Evolutionary conservation across 73 alveolate species (phyloP).

Genomic region (Stentor roeselii): DNA sequence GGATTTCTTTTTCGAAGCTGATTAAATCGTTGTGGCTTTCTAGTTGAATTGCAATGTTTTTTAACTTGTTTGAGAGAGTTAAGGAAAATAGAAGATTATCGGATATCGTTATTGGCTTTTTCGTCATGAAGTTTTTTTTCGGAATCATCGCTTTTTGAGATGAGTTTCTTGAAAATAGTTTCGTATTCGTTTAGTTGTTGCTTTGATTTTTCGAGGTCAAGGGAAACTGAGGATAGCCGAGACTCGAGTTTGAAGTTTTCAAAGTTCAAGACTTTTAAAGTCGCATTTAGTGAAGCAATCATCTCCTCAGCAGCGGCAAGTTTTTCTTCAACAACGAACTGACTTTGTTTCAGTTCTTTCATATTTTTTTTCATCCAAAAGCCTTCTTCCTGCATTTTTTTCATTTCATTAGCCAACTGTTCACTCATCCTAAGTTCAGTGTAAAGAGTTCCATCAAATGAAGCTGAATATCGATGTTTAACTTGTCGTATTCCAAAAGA

Average conservation of each 20-base stretch:
- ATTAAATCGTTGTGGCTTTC: slow-evolving; percentile 15
- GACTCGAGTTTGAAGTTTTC: neutral
- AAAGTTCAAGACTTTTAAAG: neutral
- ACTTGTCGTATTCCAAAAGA: too few relatives aligned
- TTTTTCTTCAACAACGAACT: neutral
- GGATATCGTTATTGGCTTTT: slow-evolving; percentile 1
- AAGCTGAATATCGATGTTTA: too few relatives aligned
- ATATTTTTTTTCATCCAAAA: neutral
- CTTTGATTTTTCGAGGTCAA: too few relatives aligned
- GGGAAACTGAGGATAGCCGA: too few relatives aligned
- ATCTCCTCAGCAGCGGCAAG: neutral
- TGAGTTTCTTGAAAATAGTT: neutral
- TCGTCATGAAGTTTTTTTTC: neutral
- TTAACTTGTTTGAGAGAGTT: too few relatives aligned
- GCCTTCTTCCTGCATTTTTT: neutral
- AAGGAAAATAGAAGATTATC: neutral
- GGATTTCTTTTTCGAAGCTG: slow-evolving; percentile 8
- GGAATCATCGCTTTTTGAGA: neutral
- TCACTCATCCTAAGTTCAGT: slow-evolving; percentile 57
- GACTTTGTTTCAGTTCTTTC: neutral
- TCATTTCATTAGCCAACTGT: slow-evolving; percentile 26
- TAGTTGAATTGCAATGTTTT: neutral
- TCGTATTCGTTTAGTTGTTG: too few relatives aligned
- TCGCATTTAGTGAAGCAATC: neutral
- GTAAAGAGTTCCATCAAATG: slow-evolving; percentile 45